Base-by-base conservation (phyloP, 2,329 filamentous ascomycete genomes). In the Fusarium sp. region DNA sequence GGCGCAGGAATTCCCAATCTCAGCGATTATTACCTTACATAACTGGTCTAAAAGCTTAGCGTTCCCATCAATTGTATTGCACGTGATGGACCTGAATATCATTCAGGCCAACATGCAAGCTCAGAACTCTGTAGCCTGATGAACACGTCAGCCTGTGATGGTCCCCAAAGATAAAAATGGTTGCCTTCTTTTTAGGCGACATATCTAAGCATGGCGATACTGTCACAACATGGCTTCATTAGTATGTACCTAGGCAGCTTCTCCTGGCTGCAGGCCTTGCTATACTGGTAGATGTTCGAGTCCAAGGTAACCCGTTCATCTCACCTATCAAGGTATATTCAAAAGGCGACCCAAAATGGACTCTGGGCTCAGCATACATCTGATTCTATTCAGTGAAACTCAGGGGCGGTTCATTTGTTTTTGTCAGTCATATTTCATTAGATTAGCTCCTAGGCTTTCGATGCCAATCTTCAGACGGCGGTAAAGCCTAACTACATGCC, bases 101-200 rank as follows among this genome's bases (percentile, higher is more conserved):
- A 30, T 12, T 74, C 70, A 73, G 72, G 75, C 68, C 75, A 58
- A 61, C 59, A 61, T 45, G 18, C n/a, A 65, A 28, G 56, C 39
- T 53, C n/a, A 66, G 31, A 50, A 55, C 75, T 72, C 61, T 71
- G 75, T 33, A 73, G 75, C 76, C 76, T 77, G 51, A 61, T 48
- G 61, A 53, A 59, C 63, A 75, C 71, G 75, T 75, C 75, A 78
- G 69, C 71, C 65, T 51, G 50, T 73, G 60, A 75, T 77, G 66
- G 61, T 63, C 68, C 41, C 33, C 13, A 50, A 47, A 50, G 31
- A 26, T 26, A 42, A 53, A 70, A 61, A 54, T 44, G 63, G 69
- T 26, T 75, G 71, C 71, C 73, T 77, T 59, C n/a, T 28, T 20
- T 24, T 15, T 33, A 28, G 28, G 57, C 65, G 28, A 31, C 39